Conservation (phyloP, 1,284 basidiomycete genomes). For the Crepidotus sp. region DNA sequence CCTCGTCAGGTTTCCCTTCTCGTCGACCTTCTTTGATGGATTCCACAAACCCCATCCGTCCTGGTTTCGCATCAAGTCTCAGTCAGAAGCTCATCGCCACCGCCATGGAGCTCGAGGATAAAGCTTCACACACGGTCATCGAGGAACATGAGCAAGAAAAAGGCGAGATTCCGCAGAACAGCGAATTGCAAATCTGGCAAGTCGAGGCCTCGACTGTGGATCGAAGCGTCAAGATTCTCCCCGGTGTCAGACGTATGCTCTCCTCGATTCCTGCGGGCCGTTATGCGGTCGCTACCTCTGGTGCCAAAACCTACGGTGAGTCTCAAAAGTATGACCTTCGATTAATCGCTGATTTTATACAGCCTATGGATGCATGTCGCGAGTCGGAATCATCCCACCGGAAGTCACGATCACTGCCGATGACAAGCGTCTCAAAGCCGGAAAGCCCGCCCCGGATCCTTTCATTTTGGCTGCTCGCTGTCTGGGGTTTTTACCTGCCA, state of each 20-base stretch:
- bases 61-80: slow-evolving; percentile 43
- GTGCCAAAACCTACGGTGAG: slow-evolving; percentile 63
- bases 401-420: slow-evolving; percentile 72
- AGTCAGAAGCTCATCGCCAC: slow-evolving; percentile 39
- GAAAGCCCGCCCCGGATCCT: slow-evolving; percentile 65
- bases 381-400: slow-evolving; percentile 66
- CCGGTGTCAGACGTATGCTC: slow-evolving; percentile 64
- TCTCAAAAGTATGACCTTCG: slow-evolving; percentile 8
- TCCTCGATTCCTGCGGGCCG: slow-evolving; percentile 56
- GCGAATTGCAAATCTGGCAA: slow-evolving; percentile 40
- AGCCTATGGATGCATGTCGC: slow-evolving; percentile 65
- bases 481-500: slow-evolving; percentile 51
- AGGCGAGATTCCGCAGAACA: slow-evolving; percentile 20
- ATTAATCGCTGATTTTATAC: slow-evolving; percentile 21
- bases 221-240: slow-evolving; percentile 64
- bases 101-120: slow-evolving; percentile 31
- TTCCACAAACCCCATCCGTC: slow-evolving; percentile 31
- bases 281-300: slow-evolving; percentile 72
- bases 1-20: slow-evolving; percentile 33
- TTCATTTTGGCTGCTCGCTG: slow-evolving; percentile 70
- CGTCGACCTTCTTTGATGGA: slow-evolving; percentile 29
- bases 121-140: slow-evolving; percentile 22
- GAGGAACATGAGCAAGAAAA: slow-evolving; percentile 25
- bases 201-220: slow-evolving; percentile 55
- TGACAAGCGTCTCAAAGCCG: slow-evolving; percentile 58